phyloP scores from a whole-genome alignment of 208 protist species.

The Leishmania turanica region DNA sequence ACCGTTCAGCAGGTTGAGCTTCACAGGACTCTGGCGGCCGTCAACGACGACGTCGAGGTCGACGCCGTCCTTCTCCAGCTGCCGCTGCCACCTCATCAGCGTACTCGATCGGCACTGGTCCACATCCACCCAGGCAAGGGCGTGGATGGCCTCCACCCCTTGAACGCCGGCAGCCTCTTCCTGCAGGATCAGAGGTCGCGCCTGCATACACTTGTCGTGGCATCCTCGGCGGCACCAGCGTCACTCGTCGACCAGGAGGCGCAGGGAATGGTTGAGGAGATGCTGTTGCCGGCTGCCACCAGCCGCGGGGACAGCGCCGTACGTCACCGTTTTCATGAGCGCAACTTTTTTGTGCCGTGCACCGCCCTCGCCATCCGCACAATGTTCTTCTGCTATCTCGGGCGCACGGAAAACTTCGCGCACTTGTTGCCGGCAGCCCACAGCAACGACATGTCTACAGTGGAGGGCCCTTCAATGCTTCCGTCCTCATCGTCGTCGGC shows the following conservation, averaged over 20 bases:
- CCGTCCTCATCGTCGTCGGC: not conserved
- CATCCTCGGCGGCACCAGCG: not conserved
- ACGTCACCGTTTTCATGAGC: constrained; percentile 46
- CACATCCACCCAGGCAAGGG: constrained; percentile 83
- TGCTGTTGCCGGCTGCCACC: constrained; percentile 22
- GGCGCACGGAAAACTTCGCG: constrained; percentile 18
- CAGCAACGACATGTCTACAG: not conserved
- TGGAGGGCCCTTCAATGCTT: not conserved
- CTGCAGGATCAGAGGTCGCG: constrained; percentile 63
- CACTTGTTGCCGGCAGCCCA: constrained; percentile 1
- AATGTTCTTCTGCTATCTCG: constrained; percentile 63
- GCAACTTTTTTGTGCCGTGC: constrained; percentile 65
- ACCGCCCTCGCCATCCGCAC: constrained; percentile 62
- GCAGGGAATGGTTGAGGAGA: not conserved
- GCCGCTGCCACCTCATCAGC: constrained; percentile 91
- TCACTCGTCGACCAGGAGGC: not conserved
- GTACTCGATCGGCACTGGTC: constrained; percentile 65
- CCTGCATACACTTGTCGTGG: not conserved
- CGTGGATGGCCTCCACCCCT: constrained; percentile 93
- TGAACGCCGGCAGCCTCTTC: constrained; percentile 89
- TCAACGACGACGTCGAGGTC: constrained; percentile 42
- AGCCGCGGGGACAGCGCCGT: constrained; percentile 27
- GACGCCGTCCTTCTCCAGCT: constrained; percentile 94
- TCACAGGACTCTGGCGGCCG: constrained; percentile 39
- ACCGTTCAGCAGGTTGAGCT: constrained; percentile 35